These are phyloP conservation scores for Tremella fuciformis DNA, from an alignment of 768 basidiomycete genomes.

Conservation along the genomic window DNA sequence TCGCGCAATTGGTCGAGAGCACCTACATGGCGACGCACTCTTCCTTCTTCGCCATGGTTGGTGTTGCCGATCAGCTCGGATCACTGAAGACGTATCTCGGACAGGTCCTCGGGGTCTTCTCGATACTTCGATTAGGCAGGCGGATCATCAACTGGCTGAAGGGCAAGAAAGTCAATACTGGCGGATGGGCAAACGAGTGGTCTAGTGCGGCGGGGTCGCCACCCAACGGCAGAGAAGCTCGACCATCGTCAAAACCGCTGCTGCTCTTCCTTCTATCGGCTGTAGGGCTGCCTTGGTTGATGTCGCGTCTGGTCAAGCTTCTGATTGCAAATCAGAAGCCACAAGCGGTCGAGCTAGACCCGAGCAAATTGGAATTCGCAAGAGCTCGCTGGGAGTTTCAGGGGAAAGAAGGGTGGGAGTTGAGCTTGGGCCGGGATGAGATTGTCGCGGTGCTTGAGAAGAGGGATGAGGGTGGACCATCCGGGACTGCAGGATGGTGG, in stretches of 20 bases:
- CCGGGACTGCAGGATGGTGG: slow-evolving; percentile 87
- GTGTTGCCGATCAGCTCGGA: slow-evolving; percentile 90
- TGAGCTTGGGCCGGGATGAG: slow-evolving; percentile 79
- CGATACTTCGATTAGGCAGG: slow-evolving; percentile 61
- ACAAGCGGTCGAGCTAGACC: slow-evolving; percentile 57
- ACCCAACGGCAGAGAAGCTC: slow-evolving; percentile 19
- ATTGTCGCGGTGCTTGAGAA: slow-evolving; percentile 88
- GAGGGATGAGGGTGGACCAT: slow-evolving; percentile 67
- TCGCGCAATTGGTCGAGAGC: slow-evolving; percentile 94
- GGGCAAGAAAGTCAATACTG: slow-evolving; percentile 54
- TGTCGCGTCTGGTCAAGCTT: slow-evolving; percentile 81
- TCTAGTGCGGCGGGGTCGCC: slow-evolving; percentile 19
- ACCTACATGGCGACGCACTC: slow-evolving; percentile 98
- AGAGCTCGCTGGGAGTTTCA: slow-evolving; percentile 76
- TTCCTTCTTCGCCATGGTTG: slow-evolving; percentile 83
- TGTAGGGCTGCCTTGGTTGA: slow-evolving; percentile 86
- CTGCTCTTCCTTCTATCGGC: slow-evolving; percentile 90
- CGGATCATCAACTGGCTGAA: slow-evolving; percentile 63
- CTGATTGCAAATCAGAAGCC: slow-evolving; percentile 58
- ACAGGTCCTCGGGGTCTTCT: slow-evolving; percentile 88
- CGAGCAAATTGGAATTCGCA: slow-evolving; percentile 76
- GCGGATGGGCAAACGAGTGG: slow-evolving; percentile 52
- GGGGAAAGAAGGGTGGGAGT: slow-evolving; percentile 70
- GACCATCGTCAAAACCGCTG: slow-evolving; percentile 79
- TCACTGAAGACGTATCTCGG: slow-evolving; percentile 88